phyloP scores from a whole-genome alignment of 2,329 filamentous ascomycete genomes.

The Cladosporium cucumerinum region DNA sequence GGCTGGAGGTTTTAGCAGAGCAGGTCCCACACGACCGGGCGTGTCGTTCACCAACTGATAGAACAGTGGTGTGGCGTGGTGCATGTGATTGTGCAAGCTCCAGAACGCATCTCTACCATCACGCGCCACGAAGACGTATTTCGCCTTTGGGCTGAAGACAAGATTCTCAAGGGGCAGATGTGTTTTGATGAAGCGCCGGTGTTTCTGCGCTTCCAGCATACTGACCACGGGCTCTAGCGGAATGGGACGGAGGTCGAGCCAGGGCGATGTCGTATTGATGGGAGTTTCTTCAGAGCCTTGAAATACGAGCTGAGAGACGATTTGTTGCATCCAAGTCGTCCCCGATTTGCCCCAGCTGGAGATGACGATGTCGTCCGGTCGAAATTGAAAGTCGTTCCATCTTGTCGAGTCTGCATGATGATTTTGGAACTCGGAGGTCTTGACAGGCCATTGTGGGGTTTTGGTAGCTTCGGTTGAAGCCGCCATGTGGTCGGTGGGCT shows the following conservation, averaged over 20 bases:
- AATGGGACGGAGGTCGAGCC: neutral
- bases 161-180: neutral
- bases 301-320: conserved; percentile 9
- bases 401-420: neutral
- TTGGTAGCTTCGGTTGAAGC: too few relatives aligned
- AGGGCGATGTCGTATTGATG: neutral
- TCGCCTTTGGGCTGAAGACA: neutral
- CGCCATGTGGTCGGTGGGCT: neutral
- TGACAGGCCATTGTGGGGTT: neutral
- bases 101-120: neutral
- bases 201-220: neutral
- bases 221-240: neutral
- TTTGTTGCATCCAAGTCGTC: conserved; percentile 2
- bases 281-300: neutral
- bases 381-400: conserved; percentile 6
- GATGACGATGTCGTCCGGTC: conserved; percentile 4
- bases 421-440: neutral
- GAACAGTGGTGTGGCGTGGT: neutral
- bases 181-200: conserved; percentile 4
- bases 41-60: conserved; percentile 1
- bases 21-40: neutral
- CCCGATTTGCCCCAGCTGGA: conserved; percentile 6
- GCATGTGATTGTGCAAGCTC: conserved; percentile 5
- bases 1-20: neutral
- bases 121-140: conserved; percentile 1